phyloP scores from a whole-genome alignment of 2,329 filamentous ascomycete genomes.

The Xenoacremonium recifei region DNA sequence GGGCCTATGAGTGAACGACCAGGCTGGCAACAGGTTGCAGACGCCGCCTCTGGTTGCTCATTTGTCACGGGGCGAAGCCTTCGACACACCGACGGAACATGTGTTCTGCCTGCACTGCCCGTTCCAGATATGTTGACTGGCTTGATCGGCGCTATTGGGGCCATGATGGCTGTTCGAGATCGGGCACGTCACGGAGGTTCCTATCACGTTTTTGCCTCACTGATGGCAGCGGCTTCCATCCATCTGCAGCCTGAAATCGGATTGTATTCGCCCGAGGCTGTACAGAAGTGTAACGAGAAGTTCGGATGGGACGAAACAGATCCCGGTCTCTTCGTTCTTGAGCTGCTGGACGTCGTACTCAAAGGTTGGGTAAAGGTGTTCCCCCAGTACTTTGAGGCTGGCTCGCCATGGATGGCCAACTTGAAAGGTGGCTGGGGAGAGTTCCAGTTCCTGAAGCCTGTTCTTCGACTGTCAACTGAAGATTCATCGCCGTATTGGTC shows the following conservation, averaged over 20 bases:
- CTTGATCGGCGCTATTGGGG: constrained; percentile 28
- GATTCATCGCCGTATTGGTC: neutral
- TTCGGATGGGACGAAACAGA: constrained; percentile 2
- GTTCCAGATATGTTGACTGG: constrained; percentile 37
- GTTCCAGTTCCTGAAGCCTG: constrained; percentile 1
- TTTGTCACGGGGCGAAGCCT: constrained; percentile 29
- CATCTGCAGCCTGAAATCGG: constrained; percentile 29
- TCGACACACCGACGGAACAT: constrained; percentile 4
- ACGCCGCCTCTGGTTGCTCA: constrained; percentile 37
- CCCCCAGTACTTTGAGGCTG: neutral
- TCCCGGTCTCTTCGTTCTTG: neutral
- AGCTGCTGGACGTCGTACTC: neutral
- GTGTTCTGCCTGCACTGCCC: constrained; percentile 22
- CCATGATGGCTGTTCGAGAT: constrained; percentile 31
- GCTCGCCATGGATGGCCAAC: neutral
- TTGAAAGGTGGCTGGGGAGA: neutral
- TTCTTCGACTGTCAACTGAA: neutral
- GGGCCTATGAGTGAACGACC: constrained; percentile 57
- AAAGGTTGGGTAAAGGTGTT: neutral
- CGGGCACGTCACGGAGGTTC: constrained; percentile 30
- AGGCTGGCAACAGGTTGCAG: constrained; percentile 68
- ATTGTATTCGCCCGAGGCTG: constrained; percentile 23
- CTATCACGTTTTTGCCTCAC: constrained; percentile 29
- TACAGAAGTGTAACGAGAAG: constrained; percentile 5
- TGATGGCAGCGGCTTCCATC: constrained; percentile 26